phyloP scores from a whole-genome alignment of 305 asterid species.

The Fraxinus floribunda region DNA sequence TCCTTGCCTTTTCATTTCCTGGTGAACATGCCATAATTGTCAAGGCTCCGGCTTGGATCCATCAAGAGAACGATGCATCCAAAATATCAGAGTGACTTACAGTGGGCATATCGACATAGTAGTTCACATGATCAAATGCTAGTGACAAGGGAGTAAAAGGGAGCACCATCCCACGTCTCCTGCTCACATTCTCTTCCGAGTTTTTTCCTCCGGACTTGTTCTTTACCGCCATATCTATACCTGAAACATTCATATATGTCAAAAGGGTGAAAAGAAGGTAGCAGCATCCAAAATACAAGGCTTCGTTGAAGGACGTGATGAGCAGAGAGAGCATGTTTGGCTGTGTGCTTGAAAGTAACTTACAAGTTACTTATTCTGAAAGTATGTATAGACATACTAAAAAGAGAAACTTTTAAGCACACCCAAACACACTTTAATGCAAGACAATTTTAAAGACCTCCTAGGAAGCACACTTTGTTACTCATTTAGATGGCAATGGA shows the following conservation, averaged over 20 bases:
- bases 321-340: background rate
- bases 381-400: background rate
- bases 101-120: conserved; percentile 46
- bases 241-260: background rate
- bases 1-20: conserved; percentile 54
- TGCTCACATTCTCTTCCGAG: background rate
- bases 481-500: background rate
- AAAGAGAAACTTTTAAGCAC: background rate
- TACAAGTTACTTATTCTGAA: background rate
- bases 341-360: background rate
- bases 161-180: conserved; percentile 44
- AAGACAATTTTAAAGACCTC: background rate
- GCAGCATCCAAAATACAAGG: background rate
- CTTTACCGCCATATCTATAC: background rate
- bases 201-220: background rate
- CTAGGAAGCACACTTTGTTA: background rate
- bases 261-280: background rate
- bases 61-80: background rate
- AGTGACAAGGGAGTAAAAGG: conserved; percentile 40
- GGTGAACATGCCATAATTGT: background rate
- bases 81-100: conserved; percentile 27
- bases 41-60: background rate
- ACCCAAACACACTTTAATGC: background rate
- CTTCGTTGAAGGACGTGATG: background rate
- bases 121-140: conserved; percentile 36